Percentiles rank a stretch among this genome's conserved stretches.
phyloP scores from a whole-genome alignment of 169 alveolate species.

The Sarcocystis neurona region DNA sequence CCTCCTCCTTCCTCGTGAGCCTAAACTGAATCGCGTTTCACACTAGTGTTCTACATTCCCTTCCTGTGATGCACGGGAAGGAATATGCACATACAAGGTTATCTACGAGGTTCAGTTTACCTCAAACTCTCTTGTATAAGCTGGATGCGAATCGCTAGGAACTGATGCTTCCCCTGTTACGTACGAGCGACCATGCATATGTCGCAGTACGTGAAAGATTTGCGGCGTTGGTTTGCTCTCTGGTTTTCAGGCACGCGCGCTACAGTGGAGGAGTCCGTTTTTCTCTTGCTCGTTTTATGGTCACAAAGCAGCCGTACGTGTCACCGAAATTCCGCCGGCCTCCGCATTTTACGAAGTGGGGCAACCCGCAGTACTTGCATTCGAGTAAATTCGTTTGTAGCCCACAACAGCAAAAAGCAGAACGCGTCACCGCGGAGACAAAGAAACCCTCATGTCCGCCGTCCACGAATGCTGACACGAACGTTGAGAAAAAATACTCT shows the following conservation, averaged over 20 bases:
- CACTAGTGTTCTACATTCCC: too few relatives aligned
- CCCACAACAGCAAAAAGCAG: background rate
- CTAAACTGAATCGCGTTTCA: too few relatives aligned
- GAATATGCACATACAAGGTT: too few relatives aligned
- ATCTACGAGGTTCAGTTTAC: too few relatives aligned
- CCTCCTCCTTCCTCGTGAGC: too few relatives aligned
- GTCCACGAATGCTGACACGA: background rate
- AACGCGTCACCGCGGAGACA: background rate
- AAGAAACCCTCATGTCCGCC: background rate
- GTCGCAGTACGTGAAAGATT: too few relatives aligned
- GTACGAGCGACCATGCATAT: too few relatives aligned
- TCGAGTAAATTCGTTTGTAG: background rate
- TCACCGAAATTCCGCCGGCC: constrained; percentile 41
- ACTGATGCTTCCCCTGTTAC: too few relatives aligned
- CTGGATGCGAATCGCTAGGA: too few relatives aligned
- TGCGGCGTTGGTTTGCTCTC: too few relatives aligned
- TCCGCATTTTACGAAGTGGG: constrained; percentile 43
- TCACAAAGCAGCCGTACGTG: constrained; percentile 14
- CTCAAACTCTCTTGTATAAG: too few relatives aligned
- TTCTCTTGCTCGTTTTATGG: constrained; percentile 45
- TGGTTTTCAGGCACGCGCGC: constrained; percentile 31
- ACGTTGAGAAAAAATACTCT: background rate
- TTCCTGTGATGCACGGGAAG: too few relatives aligned
- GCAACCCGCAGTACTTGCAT: constrained; percentile 29
- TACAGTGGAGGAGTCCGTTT: constrained; percentile 55